Percentiles rank a stretch among this genome's conserved stretches.
Conservation (phyloP, 1,284 basidiomycete genomes). For the Lentinus polychrous region DNA sequence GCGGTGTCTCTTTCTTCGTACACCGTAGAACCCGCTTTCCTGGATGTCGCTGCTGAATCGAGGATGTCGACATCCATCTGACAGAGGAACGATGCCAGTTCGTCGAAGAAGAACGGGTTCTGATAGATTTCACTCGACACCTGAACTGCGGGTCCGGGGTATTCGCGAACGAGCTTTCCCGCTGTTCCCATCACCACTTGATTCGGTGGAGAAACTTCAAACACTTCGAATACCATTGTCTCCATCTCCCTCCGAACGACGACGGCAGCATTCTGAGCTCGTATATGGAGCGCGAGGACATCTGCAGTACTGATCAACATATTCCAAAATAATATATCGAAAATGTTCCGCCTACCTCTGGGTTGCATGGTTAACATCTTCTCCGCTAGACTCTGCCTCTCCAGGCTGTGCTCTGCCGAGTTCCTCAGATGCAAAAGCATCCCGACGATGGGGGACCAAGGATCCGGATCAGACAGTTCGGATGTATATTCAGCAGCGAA, state of each 20-base stretch:
- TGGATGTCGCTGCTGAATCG: constrained; percentile 12
- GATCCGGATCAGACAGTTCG: not conserved
- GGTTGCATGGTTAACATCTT: not conserved
- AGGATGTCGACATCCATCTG: not conserved
- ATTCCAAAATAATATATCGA: not conserved
- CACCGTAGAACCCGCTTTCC: constrained; percentile 20
- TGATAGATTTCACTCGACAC: constrained; percentile 26
- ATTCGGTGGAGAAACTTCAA: constrained; percentile 32
- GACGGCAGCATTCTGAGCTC: constrained; percentile 37
- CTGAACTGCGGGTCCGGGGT: constrained; percentile 26
- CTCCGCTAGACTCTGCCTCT: not conserved
- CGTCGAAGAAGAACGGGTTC: constrained; percentile 21
- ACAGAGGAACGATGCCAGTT: constrained; percentile 19
- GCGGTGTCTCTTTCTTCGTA: constrained; percentile 24
- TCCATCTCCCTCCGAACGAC: constrained; percentile 26
- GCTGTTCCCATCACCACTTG: constrained; percentile 26
- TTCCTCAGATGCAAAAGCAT: not conserved
- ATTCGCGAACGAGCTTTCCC: constrained; percentile 32
- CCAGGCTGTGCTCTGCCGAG: not conserved
- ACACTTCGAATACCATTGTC: constrained; percentile 30
- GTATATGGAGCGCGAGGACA: constrained; percentile 28
- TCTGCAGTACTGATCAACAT: constrained; percentile 4
- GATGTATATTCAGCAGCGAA: not conserved
- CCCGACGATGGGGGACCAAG: not conserved
- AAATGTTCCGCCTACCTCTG: not conserved